phyloP scores from a whole-genome alignment of 768 basidiomycete species.

The Plicaturopsis crispa region DNA sequence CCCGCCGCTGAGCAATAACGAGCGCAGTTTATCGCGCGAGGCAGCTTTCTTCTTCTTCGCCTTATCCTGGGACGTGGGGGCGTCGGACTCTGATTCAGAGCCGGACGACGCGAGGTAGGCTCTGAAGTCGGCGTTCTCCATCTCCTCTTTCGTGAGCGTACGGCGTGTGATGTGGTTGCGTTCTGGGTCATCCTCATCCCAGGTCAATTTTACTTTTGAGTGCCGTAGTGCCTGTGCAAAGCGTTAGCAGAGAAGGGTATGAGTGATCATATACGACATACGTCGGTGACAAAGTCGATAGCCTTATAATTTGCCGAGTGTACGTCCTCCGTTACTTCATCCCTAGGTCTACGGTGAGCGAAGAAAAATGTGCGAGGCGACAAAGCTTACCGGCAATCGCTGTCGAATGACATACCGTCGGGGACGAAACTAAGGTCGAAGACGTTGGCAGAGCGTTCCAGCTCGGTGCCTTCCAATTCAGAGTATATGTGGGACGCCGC shows the following conservation, averaged over 20 bases:
- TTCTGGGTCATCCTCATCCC: constrained; percentile 96
- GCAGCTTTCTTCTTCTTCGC: constrained; percentile 30
- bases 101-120: constrained; percentile 69
- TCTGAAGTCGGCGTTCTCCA: constrained; percentile 87
- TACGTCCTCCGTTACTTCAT: constrained; percentile 71
- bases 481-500: constrained; percentile 74
- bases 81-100: constrained; percentile 53
- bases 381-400: constrained; percentile 54
- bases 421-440: constrained; percentile 94
- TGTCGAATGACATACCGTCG: constrained; percentile 79
- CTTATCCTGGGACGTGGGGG: constrained; percentile 12
- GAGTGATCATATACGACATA: constrained; percentile 28
- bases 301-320: constrained; percentile 56
- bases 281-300: constrained; percentile 90
- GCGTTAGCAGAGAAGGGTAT: not conserved
- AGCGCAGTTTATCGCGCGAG: constrained; percentile 67
- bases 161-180: constrained; percentile 76
- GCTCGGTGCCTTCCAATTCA: constrained; percentile 90
- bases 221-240: constrained; percentile 79
- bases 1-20: constrained; percentile 60
- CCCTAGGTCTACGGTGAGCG: constrained; percentile 35
- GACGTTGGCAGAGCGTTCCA: constrained; percentile 94
- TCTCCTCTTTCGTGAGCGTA: constrained; percentile 70
- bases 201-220: constrained; percentile 95
- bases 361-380: constrained; percentile 6